phyloP scores from a whole-genome alignment of 2,329 filamentous ascomycete species.

The Chrysosphaeria jannelii region DNA sequence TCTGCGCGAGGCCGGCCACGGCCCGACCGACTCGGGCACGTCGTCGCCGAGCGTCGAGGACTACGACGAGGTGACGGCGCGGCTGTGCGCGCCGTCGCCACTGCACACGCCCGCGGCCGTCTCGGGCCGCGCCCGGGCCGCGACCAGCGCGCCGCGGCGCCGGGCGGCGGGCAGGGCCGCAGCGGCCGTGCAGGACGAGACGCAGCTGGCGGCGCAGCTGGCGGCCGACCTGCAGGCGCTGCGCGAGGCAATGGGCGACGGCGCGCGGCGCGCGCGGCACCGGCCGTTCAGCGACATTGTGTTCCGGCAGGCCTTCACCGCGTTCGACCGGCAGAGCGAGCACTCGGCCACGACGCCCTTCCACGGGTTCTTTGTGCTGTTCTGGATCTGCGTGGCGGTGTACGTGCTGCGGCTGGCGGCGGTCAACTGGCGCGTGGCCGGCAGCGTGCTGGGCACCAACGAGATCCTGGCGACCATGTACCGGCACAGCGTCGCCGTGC shows the following conservation, averaged over 20 bases:
- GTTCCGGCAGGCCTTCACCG: conserved; percentile 42
- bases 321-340: conserved; percentile 44
- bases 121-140: no score
- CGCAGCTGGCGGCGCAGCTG: conserved; percentile 12
- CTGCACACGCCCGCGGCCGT: no score
- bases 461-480: conserved; percentile 45
- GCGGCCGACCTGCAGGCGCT: conserved; percentile 7
- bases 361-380: conserved; percentile 51
- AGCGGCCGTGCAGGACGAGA: conserved; percentile 7
- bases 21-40: conserved; percentile 11
- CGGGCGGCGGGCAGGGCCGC: conserved; percentile 2
- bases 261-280: no score
- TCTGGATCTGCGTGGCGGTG: conserved; percentile 41
- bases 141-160: no score
- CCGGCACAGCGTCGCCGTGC: conserved; percentile 18
- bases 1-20: no score
- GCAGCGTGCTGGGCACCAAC: conserved; percentile 36
- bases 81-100: conserved; percentile 4
- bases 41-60: conserved; percentile 16
- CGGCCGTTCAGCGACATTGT: conserved; percentile 22
- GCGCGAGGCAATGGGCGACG: conserved; percentile 6
- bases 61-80: conserved; percentile 11
- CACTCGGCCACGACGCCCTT: conserved; percentile 35
- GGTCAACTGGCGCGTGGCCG: conserved; percentile 36
- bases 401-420: conserved; percentile 35